phyloP scores from a whole-genome alignment of 108 stramenopile genomes.

The Epipyxis sp. region DNA sequence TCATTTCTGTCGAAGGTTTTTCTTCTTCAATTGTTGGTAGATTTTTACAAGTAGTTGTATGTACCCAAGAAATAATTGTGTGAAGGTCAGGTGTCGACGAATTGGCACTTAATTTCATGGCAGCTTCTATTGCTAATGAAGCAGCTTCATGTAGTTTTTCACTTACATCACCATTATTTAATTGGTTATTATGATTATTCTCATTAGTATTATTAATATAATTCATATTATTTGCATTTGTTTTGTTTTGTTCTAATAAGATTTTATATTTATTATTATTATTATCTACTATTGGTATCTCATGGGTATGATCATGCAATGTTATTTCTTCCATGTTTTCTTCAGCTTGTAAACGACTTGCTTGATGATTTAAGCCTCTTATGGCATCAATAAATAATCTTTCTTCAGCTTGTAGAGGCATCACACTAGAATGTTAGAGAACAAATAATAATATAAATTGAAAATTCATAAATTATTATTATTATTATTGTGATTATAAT shows the following conservation, averaged over 20 bases:
- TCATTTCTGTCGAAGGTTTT: no score
- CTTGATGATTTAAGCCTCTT: constrained; percentile 36
- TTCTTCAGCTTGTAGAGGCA: constrained; percentile 39
- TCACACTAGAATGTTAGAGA: no score
- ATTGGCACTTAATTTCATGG: neutral
- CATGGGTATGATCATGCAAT: no score
- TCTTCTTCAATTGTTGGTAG: neutral
- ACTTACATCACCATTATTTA: neutral
- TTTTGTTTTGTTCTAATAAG: neutral
- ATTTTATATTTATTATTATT: neutral
- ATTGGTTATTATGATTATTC: neutral
- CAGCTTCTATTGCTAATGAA: neutral
- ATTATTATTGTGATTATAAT: no score
- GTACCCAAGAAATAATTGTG: neutral
- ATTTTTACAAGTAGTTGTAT: neutral
- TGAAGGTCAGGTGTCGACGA: neutral
- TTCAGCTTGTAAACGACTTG: constrained; percentile 27
- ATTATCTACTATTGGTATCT: neutral
- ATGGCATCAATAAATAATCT: constrained; percentile 47
- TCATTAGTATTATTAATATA: neutral
- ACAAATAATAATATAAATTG: neutral
- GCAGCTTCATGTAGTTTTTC: neutral
- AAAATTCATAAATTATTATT: neutral
- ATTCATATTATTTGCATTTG: neutral
- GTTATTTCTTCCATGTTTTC: neutral